A percentile compares a stretch with the other conserved stretches of the same genome.
These are phyloP conservation scores for Talinum fruticosum DNA, from an alignment of 148 eudicot species.

Conservation along the genomic window DNA sequence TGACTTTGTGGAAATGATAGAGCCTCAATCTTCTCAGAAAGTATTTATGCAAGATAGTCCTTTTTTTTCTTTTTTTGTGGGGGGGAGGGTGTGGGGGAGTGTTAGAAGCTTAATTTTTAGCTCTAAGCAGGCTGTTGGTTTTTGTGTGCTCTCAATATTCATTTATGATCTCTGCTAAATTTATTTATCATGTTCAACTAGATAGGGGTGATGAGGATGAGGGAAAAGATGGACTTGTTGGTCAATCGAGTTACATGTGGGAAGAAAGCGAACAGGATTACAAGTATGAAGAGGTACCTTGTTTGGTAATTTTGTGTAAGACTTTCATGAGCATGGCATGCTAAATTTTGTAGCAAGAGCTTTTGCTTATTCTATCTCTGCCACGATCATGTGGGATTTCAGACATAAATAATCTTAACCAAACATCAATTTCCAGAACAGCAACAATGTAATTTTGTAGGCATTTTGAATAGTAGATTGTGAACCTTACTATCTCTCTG, in stretches of 20 bases:
- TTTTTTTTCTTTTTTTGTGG: not conserved
- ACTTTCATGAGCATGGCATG: slow-evolving; percentile 5
- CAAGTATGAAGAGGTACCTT: slow-evolving; percentile 41
- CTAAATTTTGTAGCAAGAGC: not conserved
- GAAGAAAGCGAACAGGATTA: slow-evolving; percentile 42
- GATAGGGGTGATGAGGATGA: slow-evolving; percentile 16
- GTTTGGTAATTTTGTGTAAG: not conserved
- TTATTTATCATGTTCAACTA: not conserved
- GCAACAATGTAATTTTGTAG: not conserved
- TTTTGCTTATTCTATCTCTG: not conserved
- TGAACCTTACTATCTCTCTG: not conserved
- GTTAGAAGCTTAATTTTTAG: not conserved
- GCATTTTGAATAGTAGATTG: not conserved
- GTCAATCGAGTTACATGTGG: slow-evolving; percentile 26
- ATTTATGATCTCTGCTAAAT: not conserved
- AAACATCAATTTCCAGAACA: not conserved
- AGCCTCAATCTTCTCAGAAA: not conserved
- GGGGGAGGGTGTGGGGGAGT: not conserved
- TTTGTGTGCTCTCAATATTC: not conserved
- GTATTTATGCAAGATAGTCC: not conserved
- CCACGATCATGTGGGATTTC: not conserved
- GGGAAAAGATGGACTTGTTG: slow-evolving; percentile 21
- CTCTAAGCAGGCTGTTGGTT: not conserved
- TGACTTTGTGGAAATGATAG: not conserved
- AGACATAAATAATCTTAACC: not conserved